These are phyloP conservation scores for Eucalyptus fibrosa DNA, from an alignment of 345 rosid species.

Conservation along the genomic window DNA sequence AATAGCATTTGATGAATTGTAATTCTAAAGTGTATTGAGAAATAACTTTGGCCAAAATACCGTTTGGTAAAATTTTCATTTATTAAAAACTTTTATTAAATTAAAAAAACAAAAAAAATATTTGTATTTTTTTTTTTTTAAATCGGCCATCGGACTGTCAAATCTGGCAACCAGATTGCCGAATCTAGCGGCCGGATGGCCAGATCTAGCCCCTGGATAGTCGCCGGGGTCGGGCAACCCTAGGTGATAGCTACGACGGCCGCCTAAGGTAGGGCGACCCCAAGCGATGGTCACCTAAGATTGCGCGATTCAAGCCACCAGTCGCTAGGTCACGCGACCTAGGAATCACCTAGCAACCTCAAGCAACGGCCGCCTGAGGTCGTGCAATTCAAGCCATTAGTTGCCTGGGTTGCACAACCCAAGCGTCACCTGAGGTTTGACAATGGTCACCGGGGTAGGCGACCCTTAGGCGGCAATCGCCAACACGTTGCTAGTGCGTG, in stretches of 20 bases:
- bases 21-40: accelerated
- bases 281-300: accelerated
- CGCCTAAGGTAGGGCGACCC: accelerated
- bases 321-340: too few relatives aligned
- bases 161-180: accelerated
- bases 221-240: accelerated
- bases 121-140: too few relatives aligned
- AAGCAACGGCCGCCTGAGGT: too few relatives aligned
- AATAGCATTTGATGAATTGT: accelerated
- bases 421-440: accelerated
- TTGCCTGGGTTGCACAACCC: accelerated
- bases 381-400: accelerated
- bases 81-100: accelerated
- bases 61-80: too few relatives aligned
- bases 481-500: accelerated
- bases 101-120: too few relatives aligned
- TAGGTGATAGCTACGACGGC: accelerated
- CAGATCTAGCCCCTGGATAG: accelerated
- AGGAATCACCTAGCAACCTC: too few relatives aligned
- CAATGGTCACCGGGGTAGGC: accelerated
- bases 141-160: accelerated
- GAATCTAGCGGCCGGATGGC: accelerated
- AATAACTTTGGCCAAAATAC: accelerated
- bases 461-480: accelerated
- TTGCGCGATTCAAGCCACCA: too few relatives aligned